Conservation (phyloP, 495 filamentous ascomycete genomes). For the Chaetomium tenue region DNA sequence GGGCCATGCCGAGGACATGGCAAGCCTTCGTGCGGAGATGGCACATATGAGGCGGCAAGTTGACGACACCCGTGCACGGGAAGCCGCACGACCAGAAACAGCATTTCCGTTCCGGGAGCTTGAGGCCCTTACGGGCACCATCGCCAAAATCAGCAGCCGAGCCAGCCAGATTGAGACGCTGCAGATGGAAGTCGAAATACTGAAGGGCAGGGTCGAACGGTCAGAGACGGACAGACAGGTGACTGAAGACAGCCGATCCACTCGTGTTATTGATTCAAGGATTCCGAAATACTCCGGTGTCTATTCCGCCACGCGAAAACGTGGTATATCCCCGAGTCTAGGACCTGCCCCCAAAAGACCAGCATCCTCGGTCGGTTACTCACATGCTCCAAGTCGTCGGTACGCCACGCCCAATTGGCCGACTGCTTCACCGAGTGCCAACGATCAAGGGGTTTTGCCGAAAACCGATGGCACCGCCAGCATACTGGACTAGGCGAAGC, state of each 20-base stretch:
- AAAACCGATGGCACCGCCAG: not conserved
- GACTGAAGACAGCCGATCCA: not conserved
- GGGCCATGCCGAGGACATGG: conserved; percentile 24
- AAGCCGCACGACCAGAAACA: conserved; percentile 10
- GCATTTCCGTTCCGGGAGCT: conserved; percentile 36
- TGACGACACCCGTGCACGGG: conserved; percentile 25
- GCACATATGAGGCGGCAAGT: conserved; percentile 34
- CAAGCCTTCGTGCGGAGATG: conserved; percentile 22
- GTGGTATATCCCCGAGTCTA: conserved; percentile 6
- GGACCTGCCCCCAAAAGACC: conserved; percentile 16
- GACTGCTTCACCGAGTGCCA: not conserved
- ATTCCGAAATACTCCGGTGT: not conserved
- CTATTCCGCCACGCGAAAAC: conserved; percentile 14
- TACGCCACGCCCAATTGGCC: conserved; percentile 11
- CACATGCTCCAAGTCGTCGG: conserved; percentile 9
- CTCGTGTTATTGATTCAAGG: not conserved
- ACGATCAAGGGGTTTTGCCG: not conserved
- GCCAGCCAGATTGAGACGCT: conserved; percentile 43
- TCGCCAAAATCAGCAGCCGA: conserved; percentile 39
- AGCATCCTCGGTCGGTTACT: conserved; percentile 14
- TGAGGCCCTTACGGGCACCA: conserved; percentile 40
- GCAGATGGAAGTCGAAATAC: conserved; percentile 43
- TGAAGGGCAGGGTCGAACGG: conserved; percentile 38
- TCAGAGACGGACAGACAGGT: conserved; percentile 27
- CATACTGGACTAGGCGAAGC: not conserved